Evolutionary conservation across 805 yeast genomes (phyloP).

Genomic region (Saturnispora dispora): DNA sequence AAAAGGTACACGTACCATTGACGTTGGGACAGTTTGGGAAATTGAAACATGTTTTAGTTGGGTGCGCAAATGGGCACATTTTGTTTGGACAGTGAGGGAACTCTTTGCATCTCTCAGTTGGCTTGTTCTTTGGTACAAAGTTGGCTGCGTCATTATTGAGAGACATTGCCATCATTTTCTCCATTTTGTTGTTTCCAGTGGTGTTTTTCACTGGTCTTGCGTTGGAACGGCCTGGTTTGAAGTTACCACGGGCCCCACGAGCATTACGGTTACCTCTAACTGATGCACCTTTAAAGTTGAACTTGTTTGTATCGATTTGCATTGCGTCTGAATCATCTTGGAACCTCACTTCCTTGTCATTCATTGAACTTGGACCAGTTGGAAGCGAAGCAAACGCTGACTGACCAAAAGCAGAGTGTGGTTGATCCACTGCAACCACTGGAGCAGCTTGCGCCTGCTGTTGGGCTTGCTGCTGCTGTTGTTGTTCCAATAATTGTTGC

Average conservation of each 20-base stretch:
- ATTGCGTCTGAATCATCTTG: slow-evolving; percentile 20
- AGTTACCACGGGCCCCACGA: slow-evolving; percentile 7
- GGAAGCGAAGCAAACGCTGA: slow-evolving; percentile 8
- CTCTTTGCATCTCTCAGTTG: slow-evolving; percentile 54
- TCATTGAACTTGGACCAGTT: slow-evolving; percentile 6
- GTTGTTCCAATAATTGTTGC: slow-evolving; percentile 15
- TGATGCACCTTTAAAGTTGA: slow-evolving; percentile 5
- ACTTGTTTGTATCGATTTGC: slow-evolving; percentile 6
- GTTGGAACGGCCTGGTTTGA: slow-evolving; percentile 5
- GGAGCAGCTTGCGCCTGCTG: slow-evolving; percentile 10
- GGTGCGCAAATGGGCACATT: slow-evolving; percentile 72
- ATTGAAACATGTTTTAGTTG: slow-evolving; percentile 63
- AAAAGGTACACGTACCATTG: slow-evolving; percentile 71
- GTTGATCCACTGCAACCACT: neutral
- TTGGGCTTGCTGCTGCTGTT: slow-evolving; percentile 15
- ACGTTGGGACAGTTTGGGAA: slow-evolving; percentile 73
- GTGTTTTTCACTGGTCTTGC: slow-evolving; percentile 1
- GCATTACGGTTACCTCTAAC: neutral
- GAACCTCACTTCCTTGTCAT: slow-evolving; percentile 23
- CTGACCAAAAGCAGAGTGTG: slow-evolving; percentile 1
- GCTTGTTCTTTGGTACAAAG: slow-evolving; percentile 38
- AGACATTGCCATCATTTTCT: slow-evolving; percentile 27
- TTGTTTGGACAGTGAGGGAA: slow-evolving; percentile 62
- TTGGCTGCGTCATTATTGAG: slow-evolving; percentile 22
- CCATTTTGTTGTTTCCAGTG: slow-evolving; percentile 7